Conservation (phyloP, 2,329 filamentous ascomycete genomes). For the Taxawa tesnikishii region DNA sequence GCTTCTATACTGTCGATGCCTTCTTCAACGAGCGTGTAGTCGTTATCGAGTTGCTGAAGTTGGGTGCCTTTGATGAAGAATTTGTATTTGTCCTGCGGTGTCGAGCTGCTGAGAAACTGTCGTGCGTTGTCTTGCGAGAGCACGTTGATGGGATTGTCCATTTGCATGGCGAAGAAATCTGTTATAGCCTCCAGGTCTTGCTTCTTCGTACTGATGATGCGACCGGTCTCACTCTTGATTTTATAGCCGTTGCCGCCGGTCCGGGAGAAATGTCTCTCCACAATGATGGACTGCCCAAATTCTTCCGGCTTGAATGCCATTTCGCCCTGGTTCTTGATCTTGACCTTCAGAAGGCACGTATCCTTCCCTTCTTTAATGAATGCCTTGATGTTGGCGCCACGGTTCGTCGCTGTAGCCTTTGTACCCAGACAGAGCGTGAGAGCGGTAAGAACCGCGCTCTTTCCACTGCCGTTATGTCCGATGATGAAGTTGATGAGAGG, state of each 20-base stretch:
- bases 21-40: slow-evolving; percentile 76
- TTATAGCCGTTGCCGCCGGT: slow-evolving; percentile 72
- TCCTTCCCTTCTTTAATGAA: slow-evolving; percentile 86
- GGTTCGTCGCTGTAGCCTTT: slow-evolving; percentile 85
- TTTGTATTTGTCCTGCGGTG: slow-evolving; percentile 77
- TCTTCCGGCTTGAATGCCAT: slow-evolving; percentile 72
- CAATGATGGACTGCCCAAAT: slow-evolving; percentile 73
- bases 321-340: slow-evolving; percentile 79
- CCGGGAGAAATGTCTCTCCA: slow-evolving; percentile 80
- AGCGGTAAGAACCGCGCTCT: slow-evolving; percentile 88
- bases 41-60: slow-evolving; percentile 79
- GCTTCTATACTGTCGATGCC: slow-evolving; percentile 59
- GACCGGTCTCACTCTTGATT: slow-evolving; percentile 60
- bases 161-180: slow-evolving; percentile 85
- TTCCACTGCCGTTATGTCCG: slow-evolving; percentile 93
- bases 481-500: slow-evolving; percentile 97
- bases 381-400: slow-evolving; percentile 76
- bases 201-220: slow-evolving; percentile 69
- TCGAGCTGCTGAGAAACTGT: slow-evolving; percentile 80
- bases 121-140: slow-evolving; percentile 91
- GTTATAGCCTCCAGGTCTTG: slow-evolving; percentile 82
- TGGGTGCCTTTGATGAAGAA: slow-evolving; percentile 95
- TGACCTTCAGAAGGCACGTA: slow-evolving; percentile 60
- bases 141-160: slow-evolving; percentile 94
- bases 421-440: slow-evolving; percentile 90